Conservation (phyloP, 2,329 filamentous ascomycete genomes). For the Stemphylium lycopersici region DNA sequence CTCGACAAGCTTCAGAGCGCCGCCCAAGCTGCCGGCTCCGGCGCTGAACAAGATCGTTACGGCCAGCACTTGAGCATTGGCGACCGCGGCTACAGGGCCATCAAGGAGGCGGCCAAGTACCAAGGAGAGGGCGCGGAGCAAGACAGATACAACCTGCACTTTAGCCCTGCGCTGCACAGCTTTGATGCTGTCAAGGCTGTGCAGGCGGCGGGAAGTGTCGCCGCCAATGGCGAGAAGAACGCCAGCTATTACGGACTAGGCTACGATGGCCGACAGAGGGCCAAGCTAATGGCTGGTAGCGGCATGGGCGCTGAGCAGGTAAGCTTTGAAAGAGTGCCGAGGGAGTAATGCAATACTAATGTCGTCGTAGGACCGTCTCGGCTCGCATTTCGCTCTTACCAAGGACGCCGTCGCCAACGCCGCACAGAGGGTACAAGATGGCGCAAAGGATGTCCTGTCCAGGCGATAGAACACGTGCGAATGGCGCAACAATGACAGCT, state of each 20-base stretch:
- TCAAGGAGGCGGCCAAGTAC: conserved; percentile 24
- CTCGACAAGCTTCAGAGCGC: conserved; percentile 26
- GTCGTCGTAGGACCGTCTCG: conserved; percentile 35
- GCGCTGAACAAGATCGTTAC: conserved; percentile 37
- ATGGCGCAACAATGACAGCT: background rate
- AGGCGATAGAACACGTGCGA: conserved; percentile 18
- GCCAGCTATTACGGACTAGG: conserved; percentile 39
- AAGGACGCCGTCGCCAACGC: conserved; percentile 29
- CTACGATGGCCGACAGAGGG: conserved; percentile 39
- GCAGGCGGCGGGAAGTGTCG: conserved; percentile 31
- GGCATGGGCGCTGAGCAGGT: conserved; percentile 46
- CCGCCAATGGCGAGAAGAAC: conserved; percentile 30
- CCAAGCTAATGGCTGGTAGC: conserved; percentile 35
- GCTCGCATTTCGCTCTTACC: conserved; percentile 36
- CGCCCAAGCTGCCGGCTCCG: conserved; percentile 19
- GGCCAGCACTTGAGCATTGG: conserved; percentile 24
- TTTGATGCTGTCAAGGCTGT: conserved; percentile 34
- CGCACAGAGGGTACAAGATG: conserved; percentile 36
- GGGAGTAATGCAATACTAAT: conserved; percentile 6
- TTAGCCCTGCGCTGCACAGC: conserved; percentile 27
- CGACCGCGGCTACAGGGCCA: conserved; percentile 14
- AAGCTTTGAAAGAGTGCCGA: conserved; percentile 3
- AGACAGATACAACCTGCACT: conserved; percentile 41
- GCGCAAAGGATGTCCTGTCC: conserved; percentile 26
- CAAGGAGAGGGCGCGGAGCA: conserved; percentile 41